Conservation (phyloP, 371 early-diverging fungal genomes). For the Zychaea mexicana region DNA sequence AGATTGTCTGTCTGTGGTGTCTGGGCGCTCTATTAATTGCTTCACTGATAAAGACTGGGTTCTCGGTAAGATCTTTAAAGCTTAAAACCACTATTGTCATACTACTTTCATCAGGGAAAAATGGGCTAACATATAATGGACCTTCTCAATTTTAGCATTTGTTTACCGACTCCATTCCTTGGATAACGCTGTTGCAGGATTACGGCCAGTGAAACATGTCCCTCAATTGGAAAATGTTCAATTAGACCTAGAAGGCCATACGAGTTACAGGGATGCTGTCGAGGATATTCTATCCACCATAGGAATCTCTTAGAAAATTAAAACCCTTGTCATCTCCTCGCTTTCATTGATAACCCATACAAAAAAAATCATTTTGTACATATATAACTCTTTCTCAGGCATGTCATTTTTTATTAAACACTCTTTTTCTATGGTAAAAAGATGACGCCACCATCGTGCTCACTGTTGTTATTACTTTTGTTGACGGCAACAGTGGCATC, state of each 20-base stretch:
- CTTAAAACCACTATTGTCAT: not conserved
- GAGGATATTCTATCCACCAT: conserved; percentile 1
- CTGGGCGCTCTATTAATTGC: conserved; percentile 89
- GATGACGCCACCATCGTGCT: too few species aligned
- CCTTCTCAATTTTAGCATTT: conserved; percentile 44
- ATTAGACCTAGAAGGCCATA: conserved; percentile 84
- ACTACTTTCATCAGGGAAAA: too few species aligned
- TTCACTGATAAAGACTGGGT: conserved; percentile 90
- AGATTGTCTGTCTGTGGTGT: conserved; percentile 62
- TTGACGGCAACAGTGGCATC: not conserved
- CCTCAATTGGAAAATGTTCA: conserved; percentile 78
- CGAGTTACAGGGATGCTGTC: conserved; percentile 69
- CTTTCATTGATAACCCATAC: too few species aligned
- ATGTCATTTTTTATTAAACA: not conserved
- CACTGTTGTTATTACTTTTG: not conserved
- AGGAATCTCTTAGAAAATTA: not conserved
- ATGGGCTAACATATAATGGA: not conserved
- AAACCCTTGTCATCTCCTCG: conserved; percentile 1
- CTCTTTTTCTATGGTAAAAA: not conserved
- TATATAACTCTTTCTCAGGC: too few species aligned
- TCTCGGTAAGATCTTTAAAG: conserved; percentile 52
- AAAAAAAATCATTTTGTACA: too few species aligned
- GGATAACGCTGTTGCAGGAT: conserved; percentile 80
- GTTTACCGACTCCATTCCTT: conserved; percentile 70
- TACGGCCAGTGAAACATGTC: conserved; percentile 63